Base-by-base conservation (phyloP, 768 basidiomycete species). In the Naganishia friedmannii region DNA sequence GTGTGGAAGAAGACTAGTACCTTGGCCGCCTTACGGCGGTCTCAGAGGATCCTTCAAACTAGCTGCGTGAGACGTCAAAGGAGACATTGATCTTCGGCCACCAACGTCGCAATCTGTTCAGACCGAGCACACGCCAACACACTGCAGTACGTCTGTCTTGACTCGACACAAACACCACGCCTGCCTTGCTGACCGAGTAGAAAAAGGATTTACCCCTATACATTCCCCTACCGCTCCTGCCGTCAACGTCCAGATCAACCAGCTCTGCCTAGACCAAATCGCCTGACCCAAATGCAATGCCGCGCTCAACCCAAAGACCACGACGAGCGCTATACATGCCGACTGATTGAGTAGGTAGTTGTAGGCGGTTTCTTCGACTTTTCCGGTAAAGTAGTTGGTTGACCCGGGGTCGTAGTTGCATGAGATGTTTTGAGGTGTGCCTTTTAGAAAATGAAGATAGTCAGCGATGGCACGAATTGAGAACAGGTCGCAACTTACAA, bases 161-260 rank as follows among this genome's bases (percentile, higher is more conserved):
- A n/a, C n/a, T n/a, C n/a, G n/a, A n/a, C n/a, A n/a, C n/a, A n/a
- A n/a, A n/a, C n/a, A n/a, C n/a, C n/a, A n/a, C n/a, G n/a, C n/a
- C n/a, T n/a, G n/a, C n/a, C n/a, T n/a, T 54, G 12, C 8, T 42
- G 17, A 42, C 3, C 37, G 3, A 28, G 3, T 7, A n/a, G 55
- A 29, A 17, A 31, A 9, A 23, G 3, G 32, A 60, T 56, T 34
- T 31, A 68, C 67, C 17, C 69, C 69, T 60, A 70, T 70, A 34
- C 46, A 32, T 29, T 71, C 70, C 21, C 66, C 65, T 23, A 65
- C 23, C n/a, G 66, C 55, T 9, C 70, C 70, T 15, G 60, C 46
- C 37, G 53, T 37, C 29, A 76, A 39, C 15, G 75, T 76, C 7
- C 67, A 68, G 5, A 76, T 23, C 8, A 69, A 67, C 74, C 74